phyloP scores from a whole-genome alignment of 2,329 filamentous ascomycete genomes.

The Hypoxylon sp. region DNA sequence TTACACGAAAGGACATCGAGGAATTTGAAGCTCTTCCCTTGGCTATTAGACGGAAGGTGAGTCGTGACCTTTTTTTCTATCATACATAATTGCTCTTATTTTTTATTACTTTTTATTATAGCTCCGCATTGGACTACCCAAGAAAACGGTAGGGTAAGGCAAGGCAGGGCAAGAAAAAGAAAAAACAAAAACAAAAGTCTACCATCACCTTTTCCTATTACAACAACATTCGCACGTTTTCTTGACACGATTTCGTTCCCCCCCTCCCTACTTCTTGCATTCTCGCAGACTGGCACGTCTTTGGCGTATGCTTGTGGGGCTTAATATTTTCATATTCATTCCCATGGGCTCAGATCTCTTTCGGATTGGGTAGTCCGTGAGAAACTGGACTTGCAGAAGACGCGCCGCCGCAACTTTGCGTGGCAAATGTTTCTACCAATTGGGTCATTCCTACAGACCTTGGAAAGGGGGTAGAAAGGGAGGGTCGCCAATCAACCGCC shows the following conservation, averaged over 20 bases:
- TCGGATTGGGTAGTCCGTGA: conserved; percentile 35
- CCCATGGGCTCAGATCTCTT: conserved; percentile 19
- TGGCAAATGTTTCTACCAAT: conserved; percentile 42
- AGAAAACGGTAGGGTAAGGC: neutral
- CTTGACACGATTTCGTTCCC: conserved; percentile 21
- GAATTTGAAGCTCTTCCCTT: conserved; percentile 66
- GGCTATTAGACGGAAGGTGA: conserved; percentile 67
- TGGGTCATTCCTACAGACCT: conserved; percentile 25
- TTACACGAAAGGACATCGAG: conserved; percentile 58
- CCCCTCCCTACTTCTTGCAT: neutral
- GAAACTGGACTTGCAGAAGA: conserved; percentile 35
- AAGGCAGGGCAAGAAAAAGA: conserved; percentile 10
- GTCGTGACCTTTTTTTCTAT: conserved; percentile 45
- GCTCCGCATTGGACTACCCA: conserved; percentile 1
- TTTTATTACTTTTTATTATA: conserved; percentile 2
- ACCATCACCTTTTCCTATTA: neutral
- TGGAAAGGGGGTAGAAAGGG: conserved; percentile 25
- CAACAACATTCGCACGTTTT: conserved; percentile 1
- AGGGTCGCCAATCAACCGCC: conserved; percentile 33
- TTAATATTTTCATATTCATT: conserved; percentile 25
- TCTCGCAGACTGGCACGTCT: conserved; percentile 22
- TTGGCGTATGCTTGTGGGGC: conserved; percentile 36
- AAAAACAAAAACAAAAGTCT: conserved; percentile 3
- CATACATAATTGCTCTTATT: conserved; percentile 10
- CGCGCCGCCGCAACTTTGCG: conserved; percentile 35